Evolutionary conservation across 495 filamentous ascomycete species (phyloP), one percentile per base, ranked within the genome.

Genomic region (Trichocladium uniseriatum): DNA sequence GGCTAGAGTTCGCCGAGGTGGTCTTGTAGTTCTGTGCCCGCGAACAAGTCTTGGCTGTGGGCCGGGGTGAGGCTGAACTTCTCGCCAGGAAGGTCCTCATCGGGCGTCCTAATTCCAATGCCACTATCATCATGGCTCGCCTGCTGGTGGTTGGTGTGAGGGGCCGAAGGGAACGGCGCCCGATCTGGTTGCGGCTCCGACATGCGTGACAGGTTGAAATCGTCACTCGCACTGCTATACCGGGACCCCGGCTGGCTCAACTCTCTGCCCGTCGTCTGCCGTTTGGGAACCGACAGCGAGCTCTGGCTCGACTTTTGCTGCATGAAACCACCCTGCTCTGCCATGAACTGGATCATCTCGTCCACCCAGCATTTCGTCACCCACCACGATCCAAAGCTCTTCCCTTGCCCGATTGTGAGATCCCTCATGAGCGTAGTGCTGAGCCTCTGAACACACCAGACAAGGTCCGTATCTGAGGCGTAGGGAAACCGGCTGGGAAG

Each of bases 311-410:
- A 59, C 44, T 58, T 68, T 16, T 67, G 62, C 47, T 79, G 78
- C 74, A 96, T 79, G 62, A 96, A 96, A 0, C 92, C 92, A 16
- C 92, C 92, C 48, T 89, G 84, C 58, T 95, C 89, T 0, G 88
- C 90, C 55, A 94, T 74, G 79, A 92, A 97, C 32, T 82, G 69
- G 57, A 89, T 80, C 89, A 94, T 94, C 67, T 96, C 92, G 62
- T 96, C 91, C 45, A 98, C 79, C 74, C 89, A 98, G 44, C 90
- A 88, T 62, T 96, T 95, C n/a, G 87, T 89, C 45, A 95, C 84
- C 89, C 92, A 96, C 92, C 92, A 98, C 2, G 86, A 82, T 13
- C 87, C 88, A 60, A 95, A 98, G 57, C 87, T 94, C 50, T 81
- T 79, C 9, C 86, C 88, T 51, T 85, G 81, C 20, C 77, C 77